Percentiles rank a stretch among this genome's conserved stretches.
phyloP scores from a whole-genome alignment of 179 eudicot genomes.

The Vitellaria paradoxa region DNA sequence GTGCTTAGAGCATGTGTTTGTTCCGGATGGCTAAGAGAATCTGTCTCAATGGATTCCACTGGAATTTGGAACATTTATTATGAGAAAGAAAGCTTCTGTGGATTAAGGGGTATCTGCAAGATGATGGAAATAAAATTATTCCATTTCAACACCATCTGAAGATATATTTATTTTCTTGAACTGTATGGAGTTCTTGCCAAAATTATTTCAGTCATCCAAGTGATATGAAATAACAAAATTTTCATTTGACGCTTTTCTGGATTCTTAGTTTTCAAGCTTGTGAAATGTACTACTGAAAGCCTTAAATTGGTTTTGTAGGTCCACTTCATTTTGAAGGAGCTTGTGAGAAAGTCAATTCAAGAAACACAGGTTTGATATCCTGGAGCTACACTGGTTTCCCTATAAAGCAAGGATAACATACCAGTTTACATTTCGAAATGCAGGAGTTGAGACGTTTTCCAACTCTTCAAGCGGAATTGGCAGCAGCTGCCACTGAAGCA shows the following conservation, averaged over 20 bases:
- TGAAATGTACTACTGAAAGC: background rate
- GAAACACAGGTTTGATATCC: slow-evolving; percentile 50
- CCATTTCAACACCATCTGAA: background rate
- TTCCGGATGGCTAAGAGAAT: background rate
- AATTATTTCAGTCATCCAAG: background rate
- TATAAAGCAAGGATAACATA: background rate
- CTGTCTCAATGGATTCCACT: background rate
- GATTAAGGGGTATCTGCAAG: background rate
- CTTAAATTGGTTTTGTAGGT: slow-evolving; percentile 33
- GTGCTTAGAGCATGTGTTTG: background rate
- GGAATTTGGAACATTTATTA: background rate
- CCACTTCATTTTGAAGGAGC: slow-evolving; percentile 54
- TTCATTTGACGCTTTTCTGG: background rate
- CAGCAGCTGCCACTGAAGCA: slow-evolving; percentile 52
- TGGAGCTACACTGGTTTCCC: background rate
- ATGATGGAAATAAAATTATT: background rate
- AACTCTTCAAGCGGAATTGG: slow-evolving; percentile 56
- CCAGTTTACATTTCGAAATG: slow-evolving; percentile 12
- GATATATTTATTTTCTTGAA: background rate
- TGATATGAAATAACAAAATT: background rate
- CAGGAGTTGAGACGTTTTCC: slow-evolving; percentile 72
- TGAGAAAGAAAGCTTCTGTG: background rate
- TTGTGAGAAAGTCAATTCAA: slow-evolving; percentile 55
- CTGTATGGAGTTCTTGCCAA: background rate
- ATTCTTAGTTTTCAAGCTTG: background rate